Percentiles rank a stretch among this genome's conserved stretches.
phyloP scores from a whole-genome alignment of 257 asterid genomes.

The Oldenlandia corymbosa region DNA sequence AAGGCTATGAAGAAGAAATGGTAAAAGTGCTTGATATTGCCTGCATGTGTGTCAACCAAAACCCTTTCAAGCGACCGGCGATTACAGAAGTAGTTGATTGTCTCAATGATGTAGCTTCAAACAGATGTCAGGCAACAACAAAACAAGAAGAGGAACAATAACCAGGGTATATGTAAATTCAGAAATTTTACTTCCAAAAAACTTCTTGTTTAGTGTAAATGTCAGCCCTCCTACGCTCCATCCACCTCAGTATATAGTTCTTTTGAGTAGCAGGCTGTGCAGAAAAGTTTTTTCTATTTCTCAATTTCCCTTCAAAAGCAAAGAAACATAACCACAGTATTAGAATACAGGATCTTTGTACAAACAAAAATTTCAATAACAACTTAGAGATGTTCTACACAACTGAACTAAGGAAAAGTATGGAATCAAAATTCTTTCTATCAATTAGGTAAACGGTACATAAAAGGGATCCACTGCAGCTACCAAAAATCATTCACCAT shows the following conservation, averaged over 20 bases:
- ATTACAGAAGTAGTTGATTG: slow-evolving; percentile 74
- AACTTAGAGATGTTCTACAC: slow-evolving; percentile 12
- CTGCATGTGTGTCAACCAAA: slow-evolving; percentile 73
- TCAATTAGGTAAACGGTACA: neutral
- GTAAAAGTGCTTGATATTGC: slow-evolving; percentile 70
- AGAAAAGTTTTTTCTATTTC: slow-evolving; percentile 7
- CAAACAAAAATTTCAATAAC: slow-evolving; percentile 22
- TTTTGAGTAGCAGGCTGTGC: slow-evolving; percentile 13
- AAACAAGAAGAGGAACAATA: slow-evolving; percentile 37
- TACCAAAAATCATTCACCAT: neutral
- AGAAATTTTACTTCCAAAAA: slow-evolving; percentile 11
- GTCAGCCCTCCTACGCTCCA: neutral
- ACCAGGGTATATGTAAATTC: slow-evolving; percentile 15
- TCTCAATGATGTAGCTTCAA: slow-evolving; percentile 53
- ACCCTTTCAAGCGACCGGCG: slow-evolving; percentile 80
- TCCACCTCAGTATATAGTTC: neutral
- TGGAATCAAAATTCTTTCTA: neutral
- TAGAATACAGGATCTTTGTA: slow-evolving; percentile 27
- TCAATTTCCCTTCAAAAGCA: slow-evolving; percentile 12
- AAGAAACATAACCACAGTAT: slow-evolving; percentile 23
- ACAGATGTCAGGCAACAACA: slow-evolving; percentile 28
- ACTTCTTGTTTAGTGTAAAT: slow-evolving; percentile 30
- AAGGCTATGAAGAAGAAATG: slow-evolving; percentile 81
- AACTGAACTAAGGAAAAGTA: neutral
- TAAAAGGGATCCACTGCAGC: neutral